These are phyloP conservation scores for Picea abies DNA, from an alignment of 83 land plant species.

Conservation along the genomic window DNA sequence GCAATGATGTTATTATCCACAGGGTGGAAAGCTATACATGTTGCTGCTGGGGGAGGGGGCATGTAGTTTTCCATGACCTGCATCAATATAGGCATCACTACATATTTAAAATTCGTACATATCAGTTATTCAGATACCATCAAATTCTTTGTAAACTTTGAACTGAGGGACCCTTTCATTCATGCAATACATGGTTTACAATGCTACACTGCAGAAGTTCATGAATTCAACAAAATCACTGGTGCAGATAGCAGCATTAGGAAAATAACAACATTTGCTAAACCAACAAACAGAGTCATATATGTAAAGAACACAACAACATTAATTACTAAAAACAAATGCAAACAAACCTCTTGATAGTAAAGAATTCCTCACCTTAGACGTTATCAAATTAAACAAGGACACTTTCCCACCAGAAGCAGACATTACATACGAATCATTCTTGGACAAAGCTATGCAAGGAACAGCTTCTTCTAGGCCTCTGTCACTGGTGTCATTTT, in stretches of 20 bases:
- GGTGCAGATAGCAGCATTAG: too few relatives aligned
- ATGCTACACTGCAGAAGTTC: too few relatives aligned
- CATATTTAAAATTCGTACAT: not conserved
- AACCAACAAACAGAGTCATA: too few relatives aligned
- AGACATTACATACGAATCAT: slow-evolving; percentile 50
- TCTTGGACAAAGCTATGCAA: slow-evolving; percentile 48
- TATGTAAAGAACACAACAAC: too few relatives aligned
- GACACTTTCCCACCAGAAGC: slow-evolving; percentile 52
- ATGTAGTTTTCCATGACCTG: slow-evolving; percentile 75
- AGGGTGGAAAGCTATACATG: slow-evolving; percentile 79
- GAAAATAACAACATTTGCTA: too few relatives aligned
- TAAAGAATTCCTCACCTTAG: slow-evolving; percentile 24
- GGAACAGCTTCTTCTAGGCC: slow-evolving; percentile 40
- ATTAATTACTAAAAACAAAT: not conserved
- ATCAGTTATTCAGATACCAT: not conserved
- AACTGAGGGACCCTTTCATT: too few relatives aligned
- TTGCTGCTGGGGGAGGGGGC: slow-evolving; percentile 86
- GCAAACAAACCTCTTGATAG: not conserved
- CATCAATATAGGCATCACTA: slow-evolving; percentile 1
- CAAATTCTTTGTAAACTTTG: too few relatives aligned
- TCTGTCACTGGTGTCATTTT: slow-evolving; percentile 27
- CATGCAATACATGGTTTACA: too few relatives aligned
- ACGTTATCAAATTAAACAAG: slow-evolving; percentile 36
- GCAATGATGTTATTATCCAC: slow-evolving; percentile 85
- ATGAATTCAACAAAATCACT: too few relatives aligned